These are phyloP conservation scores for Ochetophila trinervis DNA, from an alignment of 306 rosid genomes.

Conservation along the genomic window DNA sequence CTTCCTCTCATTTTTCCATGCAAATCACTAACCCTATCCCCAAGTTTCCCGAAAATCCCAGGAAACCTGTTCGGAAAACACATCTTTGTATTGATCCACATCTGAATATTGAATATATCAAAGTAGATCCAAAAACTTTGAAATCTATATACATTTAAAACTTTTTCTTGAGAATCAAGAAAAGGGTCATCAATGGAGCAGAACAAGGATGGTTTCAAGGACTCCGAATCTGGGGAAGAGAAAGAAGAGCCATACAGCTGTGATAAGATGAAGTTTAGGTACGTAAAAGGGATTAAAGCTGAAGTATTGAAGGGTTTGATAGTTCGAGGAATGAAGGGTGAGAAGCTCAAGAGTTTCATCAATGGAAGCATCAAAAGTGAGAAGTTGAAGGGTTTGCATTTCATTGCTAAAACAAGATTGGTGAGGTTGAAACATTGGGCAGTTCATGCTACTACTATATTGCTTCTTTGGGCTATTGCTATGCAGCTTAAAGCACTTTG, in stretches of 20 bases:
- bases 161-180: too few species aligned
- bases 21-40: not conserved
- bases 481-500: slow-evolving; percentile 38
- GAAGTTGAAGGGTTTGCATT: slow-evolving; percentile 25
- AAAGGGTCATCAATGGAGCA: slow-evolving; percentile 15
- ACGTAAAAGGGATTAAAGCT: slow-evolving; percentile 16
- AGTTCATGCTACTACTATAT: slow-evolving; percentile 27
- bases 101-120: too few species aligned
- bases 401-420: slow-evolving; percentile 20
- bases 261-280: slow-evolving; percentile 20
- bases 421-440: slow-evolving; percentile 39
- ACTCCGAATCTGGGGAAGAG: slow-evolving; percentile 11
- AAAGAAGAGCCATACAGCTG: slow-evolving; percentile 25
- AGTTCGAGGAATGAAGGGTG: slow-evolving; percentile 27
- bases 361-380: slow-evolving; percentile 29
- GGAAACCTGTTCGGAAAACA: not conserved
- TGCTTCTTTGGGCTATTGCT: slow-evolving; percentile 45
- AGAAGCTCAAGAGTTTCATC: slow-evolving; percentile 36
- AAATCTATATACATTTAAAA: too few species aligned
- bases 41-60: not conserved
- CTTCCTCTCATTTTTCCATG: not conserved
- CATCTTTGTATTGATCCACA: too few species aligned
- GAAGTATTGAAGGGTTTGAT: slow-evolving; percentile 39
- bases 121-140: too few species aligned
- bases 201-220: slow-evolving; percentile 18